Evolutionary conservation across 768 basidiomycete genomes (phyloP).

Genomic region (Suillus ampliporus): DNA sequence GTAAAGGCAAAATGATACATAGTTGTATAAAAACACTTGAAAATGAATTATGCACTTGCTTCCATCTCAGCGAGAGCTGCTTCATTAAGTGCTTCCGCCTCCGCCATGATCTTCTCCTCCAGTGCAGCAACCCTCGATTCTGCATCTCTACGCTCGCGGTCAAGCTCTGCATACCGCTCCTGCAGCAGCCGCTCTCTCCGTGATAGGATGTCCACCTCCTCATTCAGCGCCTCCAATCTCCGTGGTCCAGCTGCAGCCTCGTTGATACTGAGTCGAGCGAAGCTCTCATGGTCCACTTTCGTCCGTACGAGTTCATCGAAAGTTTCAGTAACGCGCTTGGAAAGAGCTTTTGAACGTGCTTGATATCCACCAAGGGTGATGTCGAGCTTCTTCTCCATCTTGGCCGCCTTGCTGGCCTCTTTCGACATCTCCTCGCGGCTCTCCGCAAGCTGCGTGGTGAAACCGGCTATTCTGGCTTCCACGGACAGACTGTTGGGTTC

Average conservation of each 20-base stretch:
- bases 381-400: conserved; percentile 89
- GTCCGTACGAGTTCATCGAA: conserved; percentile 74
- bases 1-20: conserved; percentile 13
- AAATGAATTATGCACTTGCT: conserved; percentile 14
- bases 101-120: conserved; percentile 88
- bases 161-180: conserved; percentile 82
- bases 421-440: conserved; percentile 74
- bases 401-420: conserved; percentile 81
- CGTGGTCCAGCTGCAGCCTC: conserved; percentile 82
- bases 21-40: conserved; percentile 16
- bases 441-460: conserved; percentile 62
- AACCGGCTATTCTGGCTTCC: conserved; percentile 68
- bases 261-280: conserved; percentile 69
- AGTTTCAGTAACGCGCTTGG: conserved; percentile 64
- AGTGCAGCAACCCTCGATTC: conserved; percentile 61
- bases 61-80: conserved; percentile 73
- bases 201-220: conserved; percentile 86
- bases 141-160: conserved; percentile 67
- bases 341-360: conserved; percentile 68
- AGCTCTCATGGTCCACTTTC: conserved; percentile 79
- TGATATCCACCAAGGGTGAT: conserved; percentile 93
- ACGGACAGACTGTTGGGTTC: conserved; percentile 61
- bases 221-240: conserved; percentile 76
- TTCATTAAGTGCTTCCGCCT: conserved; percentile 84
- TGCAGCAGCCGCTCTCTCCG: conserved; percentile 80